Conservation (phyloP, 164 flowering plant genomes). For the Aristolochia californica region DNA sequence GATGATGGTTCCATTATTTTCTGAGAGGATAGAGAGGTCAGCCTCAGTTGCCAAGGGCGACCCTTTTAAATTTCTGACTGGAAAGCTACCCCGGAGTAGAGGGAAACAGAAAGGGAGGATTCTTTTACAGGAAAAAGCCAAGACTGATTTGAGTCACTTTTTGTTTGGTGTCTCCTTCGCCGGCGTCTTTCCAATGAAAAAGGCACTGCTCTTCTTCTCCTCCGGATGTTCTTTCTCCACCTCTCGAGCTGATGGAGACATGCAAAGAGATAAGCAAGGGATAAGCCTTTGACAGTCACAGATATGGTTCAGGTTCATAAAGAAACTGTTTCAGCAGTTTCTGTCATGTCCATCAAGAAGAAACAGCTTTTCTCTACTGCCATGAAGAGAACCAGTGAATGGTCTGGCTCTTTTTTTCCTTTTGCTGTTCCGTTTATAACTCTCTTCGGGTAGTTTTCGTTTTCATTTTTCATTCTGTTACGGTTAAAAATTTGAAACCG, state of each 20-base stretch:
- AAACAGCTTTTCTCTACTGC: conserved; percentile 54
- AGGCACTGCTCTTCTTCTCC: conserved; percentile 2
- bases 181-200: conserved; percentile 5
- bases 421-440: not conserved
- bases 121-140: not conserved
- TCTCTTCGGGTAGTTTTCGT: conserved; percentile 1
- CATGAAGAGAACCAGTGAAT: conserved; percentile 84
- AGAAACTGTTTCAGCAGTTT: conserved; percentile 15
- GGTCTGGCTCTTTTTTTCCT: conserved; percentile 29
- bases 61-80: not conserved
- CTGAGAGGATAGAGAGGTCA: not conserved
- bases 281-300: conserved; percentile 15
- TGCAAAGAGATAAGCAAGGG: conserved; percentile 13
- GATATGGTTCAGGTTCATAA: conserved; percentile 37
- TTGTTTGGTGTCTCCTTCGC: conserved; percentile 7
- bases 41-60: not conserved
- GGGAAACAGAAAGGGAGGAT: not conserved
- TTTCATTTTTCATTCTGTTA: conserved; percentile 1
- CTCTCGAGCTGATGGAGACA: conserved; percentile 11
- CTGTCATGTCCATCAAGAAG: conserved; percentile 41
- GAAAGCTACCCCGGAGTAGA: not conserved
- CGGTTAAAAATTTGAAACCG: too few relatives aligned
- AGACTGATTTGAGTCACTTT: conserved; percentile 1
- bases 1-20: not conserved
- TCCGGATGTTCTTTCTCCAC: not conserved